Evolutionary conservation across 1,139 yeast species (phyloP).

Genomic region (Debaryomyces robertsiae): DNA sequence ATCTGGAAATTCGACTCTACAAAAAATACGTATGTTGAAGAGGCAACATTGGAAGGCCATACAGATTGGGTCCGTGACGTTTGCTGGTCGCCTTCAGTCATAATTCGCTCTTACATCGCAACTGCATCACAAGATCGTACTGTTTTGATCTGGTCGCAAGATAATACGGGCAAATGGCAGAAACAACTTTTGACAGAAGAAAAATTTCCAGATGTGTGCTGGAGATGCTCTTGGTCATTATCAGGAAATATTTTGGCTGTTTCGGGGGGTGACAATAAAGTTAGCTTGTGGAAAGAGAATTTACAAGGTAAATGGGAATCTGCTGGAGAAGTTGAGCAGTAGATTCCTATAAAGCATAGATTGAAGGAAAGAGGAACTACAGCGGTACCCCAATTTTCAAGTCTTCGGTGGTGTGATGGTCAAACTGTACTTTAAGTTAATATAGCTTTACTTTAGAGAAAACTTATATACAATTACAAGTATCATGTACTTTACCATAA

Average conservation of each 20-base stretch:
- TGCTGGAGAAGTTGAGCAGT: constrained; percentile 92
- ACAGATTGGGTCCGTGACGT: constrained; percentile 98
- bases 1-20: constrained; percentile 78
- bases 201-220: constrained; percentile 92
- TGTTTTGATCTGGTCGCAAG: constrained; percentile 89
- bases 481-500: not conserved
- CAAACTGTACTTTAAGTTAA: constrained; percentile 8
- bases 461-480: not conserved
- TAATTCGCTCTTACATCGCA: constrained; percentile 90
- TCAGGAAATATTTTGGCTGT: constrained; percentile 95
- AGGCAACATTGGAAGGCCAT: constrained; percentile 83
- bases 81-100: constrained; percentile 93
- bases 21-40: constrained; percentile 63
- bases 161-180: constrained; percentile 73
- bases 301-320: constrained; percentile 94
- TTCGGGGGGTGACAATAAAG: constrained; percentile 94
- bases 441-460: constrained; percentile 1
- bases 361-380: not conserved
- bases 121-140: constrained; percentile 97
- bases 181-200: constrained; percentile 73
- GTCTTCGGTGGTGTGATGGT: not conserved
- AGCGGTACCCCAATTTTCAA: not conserved
- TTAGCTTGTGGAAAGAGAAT: constrained; percentile 95
- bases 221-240: constrained; percentile 98
- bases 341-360: constrained; percentile 13